Conservation (phyloP, 495 filamentous ascomycete species). For the Rusavskia elegans region DNA sequence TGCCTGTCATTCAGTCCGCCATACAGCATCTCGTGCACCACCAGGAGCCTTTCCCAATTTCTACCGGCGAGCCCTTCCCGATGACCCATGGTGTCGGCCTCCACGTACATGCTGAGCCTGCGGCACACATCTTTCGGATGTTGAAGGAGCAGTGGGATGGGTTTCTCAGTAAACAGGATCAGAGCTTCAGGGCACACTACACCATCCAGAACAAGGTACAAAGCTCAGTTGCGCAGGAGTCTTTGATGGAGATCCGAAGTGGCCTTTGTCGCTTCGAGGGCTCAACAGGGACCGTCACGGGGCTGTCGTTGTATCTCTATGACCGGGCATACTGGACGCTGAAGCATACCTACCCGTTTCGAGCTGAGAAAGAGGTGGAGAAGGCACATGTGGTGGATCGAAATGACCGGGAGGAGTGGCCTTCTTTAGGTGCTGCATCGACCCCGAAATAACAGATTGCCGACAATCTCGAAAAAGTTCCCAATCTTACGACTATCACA, state of each 20-base stretch:
- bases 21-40: slow-evolving; percentile 2
- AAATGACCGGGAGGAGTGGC: too few species aligned
- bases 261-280: neutral
- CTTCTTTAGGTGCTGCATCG: too few species aligned
- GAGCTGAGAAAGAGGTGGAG: neutral
- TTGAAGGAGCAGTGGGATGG: slow-evolving; percentile 13
- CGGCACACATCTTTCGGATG: slow-evolving; percentile 2
- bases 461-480: too few species aligned
- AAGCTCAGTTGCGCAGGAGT: slow-evolving; percentile 3
- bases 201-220: slow-evolving; percentile 20
- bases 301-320: slow-evolving; percentile 15
- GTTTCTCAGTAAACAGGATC: slow-evolving; percentile 18
- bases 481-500: too few species aligned
- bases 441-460: too few species aligned
- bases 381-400: too few species aligned
- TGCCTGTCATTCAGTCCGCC: slow-evolving; percentile 7
- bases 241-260: slow-evolving; percentile 9
- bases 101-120: neutral
- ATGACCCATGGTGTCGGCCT: slow-evolving; percentile 14
- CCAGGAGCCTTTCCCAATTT: slow-evolving; percentile 8
- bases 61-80: slow-evolving; percentile 4
- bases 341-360: neutral
- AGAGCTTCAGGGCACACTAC: slow-evolving; percentile 13
- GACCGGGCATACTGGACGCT: slow-evolving; percentile 13
- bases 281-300: slow-evolving; percentile 10